phyloP scores from a whole-genome alignment of 164 flowering plant species.

The Stephania yunnanensis region DNA sequence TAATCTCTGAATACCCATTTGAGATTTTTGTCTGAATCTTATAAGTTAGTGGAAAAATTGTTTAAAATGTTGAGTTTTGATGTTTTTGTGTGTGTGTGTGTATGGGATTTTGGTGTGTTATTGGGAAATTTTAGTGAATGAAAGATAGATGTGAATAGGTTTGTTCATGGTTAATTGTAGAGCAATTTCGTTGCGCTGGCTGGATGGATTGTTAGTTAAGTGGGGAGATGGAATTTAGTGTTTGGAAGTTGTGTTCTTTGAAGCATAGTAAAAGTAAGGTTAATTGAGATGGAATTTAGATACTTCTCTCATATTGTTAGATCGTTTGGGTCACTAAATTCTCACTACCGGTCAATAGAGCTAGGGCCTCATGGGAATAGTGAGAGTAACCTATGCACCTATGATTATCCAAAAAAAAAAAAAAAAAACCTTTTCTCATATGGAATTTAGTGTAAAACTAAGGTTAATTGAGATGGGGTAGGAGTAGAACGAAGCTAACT shows the following conservation, averaged over 20 bases:
- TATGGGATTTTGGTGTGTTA: background rate
- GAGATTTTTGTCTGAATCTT: background rate
- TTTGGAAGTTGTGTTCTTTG: background rate
- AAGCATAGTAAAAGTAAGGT: background rate
- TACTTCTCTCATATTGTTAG: too few relatives aligned
- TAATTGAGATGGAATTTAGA: too few relatives aligned
- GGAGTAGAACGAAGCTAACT: too few relatives aligned
- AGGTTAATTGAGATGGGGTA: too few relatives aligned
- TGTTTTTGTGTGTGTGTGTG: background rate
- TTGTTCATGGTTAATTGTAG: background rate
- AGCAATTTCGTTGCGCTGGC: background rate
- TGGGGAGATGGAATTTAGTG: background rate
- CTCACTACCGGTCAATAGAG: too few relatives aligned
- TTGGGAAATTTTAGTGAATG: background rate
- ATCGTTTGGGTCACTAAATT: too few relatives aligned
- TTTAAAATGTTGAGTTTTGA: background rate
- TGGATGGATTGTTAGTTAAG: too few relatives aligned
- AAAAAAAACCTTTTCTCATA: too few relatives aligned
- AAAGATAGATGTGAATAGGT: background rate
- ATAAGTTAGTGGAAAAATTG: background rate
- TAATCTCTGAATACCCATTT: conserved; percentile 9
- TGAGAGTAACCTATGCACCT: too few relatives aligned
- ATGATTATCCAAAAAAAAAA: too few relatives aligned
- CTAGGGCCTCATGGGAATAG: too few relatives aligned
- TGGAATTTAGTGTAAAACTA: too few relatives aligned